A percentile compares a stretch with the other conserved stretches of the same genome.
Evolutionary conservation across 31 red algal genomes (phyloP).

Genomic region (Pterothamnion heteromorphum): DNA sequence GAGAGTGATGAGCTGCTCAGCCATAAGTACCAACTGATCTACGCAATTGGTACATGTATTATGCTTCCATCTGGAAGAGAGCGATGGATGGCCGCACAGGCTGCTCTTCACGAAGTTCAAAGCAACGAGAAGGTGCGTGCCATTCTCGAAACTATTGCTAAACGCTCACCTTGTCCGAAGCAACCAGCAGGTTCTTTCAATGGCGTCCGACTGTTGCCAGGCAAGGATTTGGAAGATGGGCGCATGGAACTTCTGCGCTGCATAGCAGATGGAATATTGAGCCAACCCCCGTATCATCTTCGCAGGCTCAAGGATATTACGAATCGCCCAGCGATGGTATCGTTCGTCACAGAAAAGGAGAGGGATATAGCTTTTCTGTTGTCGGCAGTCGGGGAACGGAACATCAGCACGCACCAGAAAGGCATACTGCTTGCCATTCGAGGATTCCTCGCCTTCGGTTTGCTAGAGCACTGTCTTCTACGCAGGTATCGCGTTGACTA

Average conservation of each 20-base stretch:
- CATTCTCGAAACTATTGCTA: background rate
- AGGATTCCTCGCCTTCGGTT: background rate
- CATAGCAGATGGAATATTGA: background rate
- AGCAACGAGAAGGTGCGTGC: background rate
- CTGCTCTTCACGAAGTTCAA: background rate
- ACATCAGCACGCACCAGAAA: too few species aligned
- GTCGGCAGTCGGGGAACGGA: background rate
- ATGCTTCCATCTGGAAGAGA: background rate
- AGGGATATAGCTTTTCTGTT: background rate
- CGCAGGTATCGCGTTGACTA: background rate
- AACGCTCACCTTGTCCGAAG: background rate
- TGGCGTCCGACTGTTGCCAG: background rate
- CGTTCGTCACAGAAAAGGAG: background rate
- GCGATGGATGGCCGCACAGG: background rate
- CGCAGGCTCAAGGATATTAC: background rate
- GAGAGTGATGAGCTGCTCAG: conserved; percentile 4
- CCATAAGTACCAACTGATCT: conserved; percentile 5
- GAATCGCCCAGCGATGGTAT: background rate
- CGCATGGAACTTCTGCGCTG: background rate
- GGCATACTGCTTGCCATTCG: background rate
- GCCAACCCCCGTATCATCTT: background rate
- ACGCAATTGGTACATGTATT: background rate
- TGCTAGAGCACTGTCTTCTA: background rate
- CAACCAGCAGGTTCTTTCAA: background rate
- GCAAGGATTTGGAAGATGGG: background rate